Conservation (phyloP, 2,329 filamentous ascomycete species). For the Ascochyta fabae region DNA sequence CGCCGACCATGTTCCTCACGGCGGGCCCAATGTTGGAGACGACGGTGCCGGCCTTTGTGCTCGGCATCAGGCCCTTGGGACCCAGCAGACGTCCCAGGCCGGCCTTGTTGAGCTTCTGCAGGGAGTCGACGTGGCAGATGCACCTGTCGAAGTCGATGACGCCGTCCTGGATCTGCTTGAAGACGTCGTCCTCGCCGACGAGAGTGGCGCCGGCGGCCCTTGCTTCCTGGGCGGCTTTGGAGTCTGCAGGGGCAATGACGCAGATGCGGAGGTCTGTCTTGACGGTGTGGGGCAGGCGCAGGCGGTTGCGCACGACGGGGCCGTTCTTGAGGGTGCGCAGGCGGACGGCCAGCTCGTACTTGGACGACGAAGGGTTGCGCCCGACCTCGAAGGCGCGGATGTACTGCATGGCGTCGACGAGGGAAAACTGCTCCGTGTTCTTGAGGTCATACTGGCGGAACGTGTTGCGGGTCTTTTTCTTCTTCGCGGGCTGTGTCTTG, state of each 20-base stretch:
- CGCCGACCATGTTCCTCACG: conserved; percentile 83
- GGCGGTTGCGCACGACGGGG: conserved; percentile 82
- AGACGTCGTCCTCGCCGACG: conserved; percentile 85
- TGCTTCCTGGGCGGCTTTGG: conserved; percentile 75
- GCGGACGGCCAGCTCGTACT: conserved; percentile 89
- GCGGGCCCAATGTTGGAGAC: conserved; percentile 77
- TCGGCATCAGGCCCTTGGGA: conserved; percentile 92
- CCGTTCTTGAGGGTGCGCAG: conserved; percentile 85
- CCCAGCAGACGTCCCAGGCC: conserved; percentile 81
- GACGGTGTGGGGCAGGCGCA: conserved; percentile 87
- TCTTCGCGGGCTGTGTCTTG: conserved; percentile 51
- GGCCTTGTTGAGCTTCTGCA: conserved; percentile 81
- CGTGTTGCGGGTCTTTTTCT: conserved; percentile 69
- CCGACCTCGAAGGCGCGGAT: conserved; percentile 93
- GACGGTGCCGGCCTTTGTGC: conserved; percentile 83
- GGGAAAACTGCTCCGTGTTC: conserved; percentile 73
- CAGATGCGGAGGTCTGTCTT: conserved; percentile 87
- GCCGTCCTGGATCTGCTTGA: conserved; percentile 77
- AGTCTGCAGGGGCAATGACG: conserved; percentile 87
- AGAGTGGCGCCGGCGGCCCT: conserved; percentile 78
- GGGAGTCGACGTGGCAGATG: conserved; percentile 81
- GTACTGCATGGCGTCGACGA: conserved; percentile 96
- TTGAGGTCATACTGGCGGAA: conserved; percentile 70
- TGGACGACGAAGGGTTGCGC: conserved; percentile 71
- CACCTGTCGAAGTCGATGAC: conserved; percentile 87